Evolutionary conservation across 169 alveolate genomes (phyloP).

Genomic region (Babesia microti): DNA sequence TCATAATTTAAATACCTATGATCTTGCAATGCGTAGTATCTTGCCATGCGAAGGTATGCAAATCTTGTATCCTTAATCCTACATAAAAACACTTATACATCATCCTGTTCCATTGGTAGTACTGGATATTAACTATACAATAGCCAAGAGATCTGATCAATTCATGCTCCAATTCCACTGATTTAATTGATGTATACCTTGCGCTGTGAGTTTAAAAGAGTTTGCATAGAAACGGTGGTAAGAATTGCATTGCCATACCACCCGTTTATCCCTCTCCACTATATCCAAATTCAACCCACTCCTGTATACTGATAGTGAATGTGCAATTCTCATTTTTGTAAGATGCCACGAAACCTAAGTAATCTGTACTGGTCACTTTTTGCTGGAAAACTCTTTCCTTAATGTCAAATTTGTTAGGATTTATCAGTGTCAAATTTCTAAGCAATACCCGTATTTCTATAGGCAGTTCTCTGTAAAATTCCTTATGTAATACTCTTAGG

Average conservation of each 20-base stretch:
- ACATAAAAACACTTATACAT: constrained; percentile 38
- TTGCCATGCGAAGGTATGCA: constrained; percentile 57
- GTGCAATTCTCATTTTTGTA: constrained; percentile 47
- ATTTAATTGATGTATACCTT: constrained; percentile 20
- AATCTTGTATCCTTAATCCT: constrained; percentile 49
- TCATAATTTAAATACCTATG: constrained; percentile 25
- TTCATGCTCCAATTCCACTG: constrained; percentile 17
- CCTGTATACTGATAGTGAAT: constrained; percentile 26
- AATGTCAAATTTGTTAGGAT: too few species aligned
- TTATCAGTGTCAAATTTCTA: too few species aligned
- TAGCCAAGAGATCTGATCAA: constrained; percentile 49
- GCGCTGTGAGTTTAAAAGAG: constrained; percentile 51
- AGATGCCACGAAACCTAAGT: constrained; percentile 47
- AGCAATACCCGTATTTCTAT: too few species aligned
- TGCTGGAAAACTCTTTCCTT: too few species aligned
- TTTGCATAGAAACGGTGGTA: constrained; percentile 59
- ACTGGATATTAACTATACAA: constrained; percentile 43
- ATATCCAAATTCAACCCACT: constrained; percentile 54
- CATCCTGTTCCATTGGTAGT: constrained; percentile 63
- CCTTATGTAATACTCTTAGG: too few species aligned
- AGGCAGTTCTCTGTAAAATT: too few species aligned
- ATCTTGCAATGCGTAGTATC: constrained; percentile 56
- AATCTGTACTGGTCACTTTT: too few species aligned
- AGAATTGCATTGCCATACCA: constrained; percentile 61
- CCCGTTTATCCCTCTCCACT: constrained; percentile 43